Base-by-base conservation (phyloP, 306 rosid species). In the Trifolium subterraneum region DNA sequence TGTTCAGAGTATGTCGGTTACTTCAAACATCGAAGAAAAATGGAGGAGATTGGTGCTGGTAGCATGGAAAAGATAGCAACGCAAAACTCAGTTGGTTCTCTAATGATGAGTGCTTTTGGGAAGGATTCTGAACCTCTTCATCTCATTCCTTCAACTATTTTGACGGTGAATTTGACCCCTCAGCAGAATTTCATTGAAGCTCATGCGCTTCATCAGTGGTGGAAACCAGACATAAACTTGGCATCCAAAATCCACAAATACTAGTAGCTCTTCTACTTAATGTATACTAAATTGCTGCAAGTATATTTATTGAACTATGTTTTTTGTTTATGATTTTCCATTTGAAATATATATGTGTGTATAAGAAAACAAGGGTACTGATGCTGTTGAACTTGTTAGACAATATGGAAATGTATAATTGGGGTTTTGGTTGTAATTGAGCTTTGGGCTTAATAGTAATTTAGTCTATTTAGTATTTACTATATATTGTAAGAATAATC, bases 141-240 rank as follows among this genome's bases (percentile, higher is more conserved):
- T 75, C 93, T 88, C 73, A 86, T 92, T 88, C 97, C 99, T 73
- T 94, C 99, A 2, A 96, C 98, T 19, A 80, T 70, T 19, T 35
- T 94, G 66, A 84, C 72, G 0, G 70, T 79, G 15, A 92, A 92
- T 70, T 25, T 67, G 7, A 68, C 88, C 48, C 90, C 87, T 39
- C 45, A 83, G 12, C 35, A 23, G 74, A 86, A 84, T 71, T 83
- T 85, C 41, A 94, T 39, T 81, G 85, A 88, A 71, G 96, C 99
- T 47, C 99, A 94, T 81, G 90, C 98, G 76, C 88, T 94, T 88
- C 92, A 92, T 25, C 97, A 94, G 52, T 94, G 99, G 99, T 90
- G 96, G 99, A 85, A 64, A 72, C 92, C 93, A 1, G 75, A 83
- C 72, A 25, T 88, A 51, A 68, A 48, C 10, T 50, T 88, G 42